Percentiles rank a stretch among this genome's conserved stretches.
Conservation (phyloP, 805 yeast species). For the Phaffomyces opuntiae region DNA sequence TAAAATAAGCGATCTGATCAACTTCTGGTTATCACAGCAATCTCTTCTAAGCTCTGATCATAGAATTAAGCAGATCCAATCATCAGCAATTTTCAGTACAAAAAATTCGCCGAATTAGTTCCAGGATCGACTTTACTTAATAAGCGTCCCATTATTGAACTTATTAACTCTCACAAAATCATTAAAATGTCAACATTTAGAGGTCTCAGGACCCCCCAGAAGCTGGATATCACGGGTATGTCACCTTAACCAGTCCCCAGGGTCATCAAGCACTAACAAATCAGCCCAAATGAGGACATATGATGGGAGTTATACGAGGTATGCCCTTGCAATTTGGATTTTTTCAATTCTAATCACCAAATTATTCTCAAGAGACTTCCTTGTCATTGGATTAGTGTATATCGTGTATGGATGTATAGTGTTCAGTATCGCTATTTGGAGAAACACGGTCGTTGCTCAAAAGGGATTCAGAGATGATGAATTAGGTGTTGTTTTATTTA, state of each 20-base stretch:
- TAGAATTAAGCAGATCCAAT: too few species aligned
- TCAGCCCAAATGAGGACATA: constrained; percentile 73
- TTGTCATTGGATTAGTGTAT: constrained; percentile 60
- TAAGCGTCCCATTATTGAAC: too few species aligned
- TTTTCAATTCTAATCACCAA: constrained; percentile 57
- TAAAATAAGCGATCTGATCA: too few species aligned
- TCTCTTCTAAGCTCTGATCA: too few species aligned
- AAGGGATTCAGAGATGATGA: constrained; percentile 22
- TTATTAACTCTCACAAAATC: neutral
- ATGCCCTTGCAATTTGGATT: constrained; percentile 62
- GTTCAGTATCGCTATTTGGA: constrained; percentile 30
- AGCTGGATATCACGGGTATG: neutral
- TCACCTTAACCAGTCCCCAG: neutral
- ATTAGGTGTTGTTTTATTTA: constrained; percentile 34
- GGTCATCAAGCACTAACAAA: neutral
- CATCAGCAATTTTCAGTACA: too few species aligned
- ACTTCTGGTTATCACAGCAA: too few species aligned
- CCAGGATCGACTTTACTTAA: too few species aligned
- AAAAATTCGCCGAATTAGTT: too few species aligned
- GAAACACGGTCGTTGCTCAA: constrained; percentile 7
- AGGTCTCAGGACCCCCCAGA: neutral
- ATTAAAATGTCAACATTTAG: neutral
- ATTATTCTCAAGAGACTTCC: constrained; percentile 54
- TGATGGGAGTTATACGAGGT: constrained; percentile 75
- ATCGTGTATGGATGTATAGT: constrained; percentile 51